A percentile compares a stretch with the other conserved stretches of the same genome.
These are phyloP conservation scores for Sporormia fimetaria DNA, from an alignment of 495 filamentous ascomycete species.

Conservation along the genomic window DNA sequence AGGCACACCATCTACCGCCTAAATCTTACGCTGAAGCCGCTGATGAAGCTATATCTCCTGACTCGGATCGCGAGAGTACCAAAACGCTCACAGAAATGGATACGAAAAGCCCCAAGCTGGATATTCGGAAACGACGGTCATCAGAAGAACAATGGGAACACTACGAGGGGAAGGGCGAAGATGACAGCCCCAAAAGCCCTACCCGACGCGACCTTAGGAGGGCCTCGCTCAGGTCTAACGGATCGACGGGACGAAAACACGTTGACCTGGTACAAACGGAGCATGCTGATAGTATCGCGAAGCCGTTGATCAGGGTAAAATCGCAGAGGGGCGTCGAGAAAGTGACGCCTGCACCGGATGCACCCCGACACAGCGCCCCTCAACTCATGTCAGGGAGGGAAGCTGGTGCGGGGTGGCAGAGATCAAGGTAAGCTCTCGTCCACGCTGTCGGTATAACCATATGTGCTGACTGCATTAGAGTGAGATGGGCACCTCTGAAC, in stretches of 20 bases:
- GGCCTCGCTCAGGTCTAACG: constrained; percentile 16
- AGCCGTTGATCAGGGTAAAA: constrained; percentile 16
- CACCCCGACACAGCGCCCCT: constrained; percentile 1
- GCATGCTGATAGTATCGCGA: constrained; percentile 9
- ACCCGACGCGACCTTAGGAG: constrained; percentile 12
- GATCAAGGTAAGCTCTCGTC: constrained; percentile 18
- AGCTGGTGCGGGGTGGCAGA: constrained; percentile 32
- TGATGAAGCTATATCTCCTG: constrained; percentile 16
- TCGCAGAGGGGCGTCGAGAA: constrained; percentile 3
- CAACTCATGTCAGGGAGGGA: constrained; percentile 28
- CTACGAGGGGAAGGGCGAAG: constrained; percentile 19
- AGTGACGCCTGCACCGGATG: not conserved
- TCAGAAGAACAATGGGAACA: constrained; percentile 6
- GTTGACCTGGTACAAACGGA: constrained; percentile 6
- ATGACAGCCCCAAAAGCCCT: constrained; percentile 21
- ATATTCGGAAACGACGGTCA: no score
- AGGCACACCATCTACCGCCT: constrained; percentile 24
- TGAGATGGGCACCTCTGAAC: constrained; percentile 80
- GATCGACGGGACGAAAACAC: constrained; percentile 6
- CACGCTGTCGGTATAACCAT: not conserved
- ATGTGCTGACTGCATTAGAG: constrained; percentile 33
- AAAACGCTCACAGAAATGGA: not conserved
- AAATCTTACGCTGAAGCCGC: constrained; percentile 30
- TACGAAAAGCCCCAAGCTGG: not conserved
- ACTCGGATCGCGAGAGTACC: not conserved